Evolutionary conservation across 2,329 filamentous ascomycete species (phyloP).

Genomic region (Phialocephala sp.): DNA sequence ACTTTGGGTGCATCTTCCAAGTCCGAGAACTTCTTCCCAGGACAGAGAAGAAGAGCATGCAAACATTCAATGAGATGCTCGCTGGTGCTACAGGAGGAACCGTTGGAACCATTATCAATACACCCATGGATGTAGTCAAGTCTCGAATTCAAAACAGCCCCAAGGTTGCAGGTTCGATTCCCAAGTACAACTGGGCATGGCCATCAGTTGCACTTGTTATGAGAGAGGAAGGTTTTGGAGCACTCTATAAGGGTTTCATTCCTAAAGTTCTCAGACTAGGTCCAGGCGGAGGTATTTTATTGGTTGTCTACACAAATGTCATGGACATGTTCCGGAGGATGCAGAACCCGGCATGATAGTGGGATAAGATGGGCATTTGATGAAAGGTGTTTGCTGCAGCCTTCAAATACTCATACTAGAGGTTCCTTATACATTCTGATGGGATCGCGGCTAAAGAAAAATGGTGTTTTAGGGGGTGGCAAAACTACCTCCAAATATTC

Average conservation of each 20-base stretch:
- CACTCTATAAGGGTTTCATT: conserved; percentile 96
- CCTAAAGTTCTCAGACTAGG: conserved; percentile 88
- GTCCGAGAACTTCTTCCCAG: conserved; percentile 83
- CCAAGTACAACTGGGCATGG: conserved; percentile 99
- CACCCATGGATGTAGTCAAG: conserved; percentile 97
- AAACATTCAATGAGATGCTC: conserved; percentile 87
- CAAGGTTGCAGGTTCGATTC: conserved; percentile 77
- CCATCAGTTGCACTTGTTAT: conserved; percentile 84
- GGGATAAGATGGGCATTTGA: neutral
- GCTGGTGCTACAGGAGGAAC: conserved; percentile 90
- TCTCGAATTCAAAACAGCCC: conserved; percentile 94
- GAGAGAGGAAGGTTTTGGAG: conserved; percentile 89
- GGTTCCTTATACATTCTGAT: conserved; percentile 19
- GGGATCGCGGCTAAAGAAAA: conserved; percentile 15
- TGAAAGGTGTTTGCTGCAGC: neutral
- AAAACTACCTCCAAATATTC: conserved; percentile 1
- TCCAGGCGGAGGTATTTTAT: conserved; percentile 68
- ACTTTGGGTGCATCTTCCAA: conserved; percentile 99
- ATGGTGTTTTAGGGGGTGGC: conserved; percentile 7
- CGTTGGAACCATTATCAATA: conserved; percentile 89
- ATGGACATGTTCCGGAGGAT: conserved; percentile 90
- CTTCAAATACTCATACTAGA: conserved; percentile 9
- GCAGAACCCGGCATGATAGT: conserved; percentile 29
- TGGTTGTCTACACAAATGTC: conserved; percentile 85
- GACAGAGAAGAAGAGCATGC: conserved; percentile 77